A percentile compares a stretch with the other conserved stretches of the same genome.
These are phyloP conservation scores for Cardiospermum halicacabum DNA, from an alignment of 345 rosid genomes.

Conservation along the genomic window DNA sequence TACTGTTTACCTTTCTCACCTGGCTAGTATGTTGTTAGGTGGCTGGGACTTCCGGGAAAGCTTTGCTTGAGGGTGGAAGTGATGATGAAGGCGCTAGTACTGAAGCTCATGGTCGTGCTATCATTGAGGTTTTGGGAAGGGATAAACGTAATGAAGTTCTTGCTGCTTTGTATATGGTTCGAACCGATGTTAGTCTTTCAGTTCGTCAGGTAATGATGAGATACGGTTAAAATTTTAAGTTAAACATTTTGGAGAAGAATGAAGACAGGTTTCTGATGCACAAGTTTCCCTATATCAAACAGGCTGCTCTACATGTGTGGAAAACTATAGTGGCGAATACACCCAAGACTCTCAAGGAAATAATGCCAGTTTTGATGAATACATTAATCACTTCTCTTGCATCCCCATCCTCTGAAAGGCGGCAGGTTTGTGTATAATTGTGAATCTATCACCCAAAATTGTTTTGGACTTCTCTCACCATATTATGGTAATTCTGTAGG, in stretches of 20 bases:
- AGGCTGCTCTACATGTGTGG: slow-evolving; percentile 99
- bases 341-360: slow-evolving; percentile 95
- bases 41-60: slow-evolving; percentile 99
- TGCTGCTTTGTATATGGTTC: slow-evolving; percentile 97
- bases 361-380: slow-evolving; percentile 94
- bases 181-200: slow-evolving; percentile 88
- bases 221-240: neutral
- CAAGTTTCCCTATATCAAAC: slow-evolving; percentile 23
- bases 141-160: slow-evolving; percentile 94
- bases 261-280: neutral
- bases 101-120: slow-evolving; percentile 98
- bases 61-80: slow-evolving; percentile 98
- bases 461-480: neutral
- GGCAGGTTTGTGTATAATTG: slow-evolving; percentile 53
- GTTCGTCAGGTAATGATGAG: slow-evolving; percentile 83
- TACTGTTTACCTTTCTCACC: neutral
- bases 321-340: slow-evolving; percentile 97
- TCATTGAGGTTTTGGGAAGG: slow-evolving; percentile 94
- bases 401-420: slow-evolving; percentile 90
- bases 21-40: slow-evolving; percentile 42
- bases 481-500: slow-evolving; percentile 35
- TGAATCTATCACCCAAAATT: neutral
- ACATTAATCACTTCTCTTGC: slow-evolving; percentile 88
- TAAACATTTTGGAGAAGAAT: neutral
- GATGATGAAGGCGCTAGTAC: slow-evolving; percentile 99